Conservation (phyloP, 2,329 filamentous ascomycete species). For the Thermothelomyces thermophilus region DNA sequence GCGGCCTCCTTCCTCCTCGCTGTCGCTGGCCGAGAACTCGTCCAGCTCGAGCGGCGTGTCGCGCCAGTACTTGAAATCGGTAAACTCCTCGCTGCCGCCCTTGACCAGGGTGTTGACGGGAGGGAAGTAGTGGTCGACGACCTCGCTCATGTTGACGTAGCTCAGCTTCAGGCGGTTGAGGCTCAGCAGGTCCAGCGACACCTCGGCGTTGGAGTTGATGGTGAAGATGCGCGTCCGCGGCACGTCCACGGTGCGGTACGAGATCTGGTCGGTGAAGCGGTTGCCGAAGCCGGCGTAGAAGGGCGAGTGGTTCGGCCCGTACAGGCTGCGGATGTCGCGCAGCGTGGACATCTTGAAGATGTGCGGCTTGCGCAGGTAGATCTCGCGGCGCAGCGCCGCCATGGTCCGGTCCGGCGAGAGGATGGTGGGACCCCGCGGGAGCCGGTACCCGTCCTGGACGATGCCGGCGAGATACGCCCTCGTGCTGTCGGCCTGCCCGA, state of each 20-base stretch:
- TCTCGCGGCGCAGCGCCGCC: conserved; percentile 81
- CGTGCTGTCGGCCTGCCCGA: conserved; percentile 88
- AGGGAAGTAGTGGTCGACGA: conserved; percentile 97
- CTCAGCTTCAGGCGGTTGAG: conserved; percentile 94
- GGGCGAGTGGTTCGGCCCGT: conserved; percentile 67
- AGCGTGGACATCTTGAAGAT: conserved; percentile 99
- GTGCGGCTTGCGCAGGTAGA: conserved; percentile 93
- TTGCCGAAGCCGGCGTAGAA: conserved; percentile 99
- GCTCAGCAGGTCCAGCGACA: conserved; percentile 81
- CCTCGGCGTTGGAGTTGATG: conserved; percentile 96
- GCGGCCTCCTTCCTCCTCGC: conserved; percentile 38
- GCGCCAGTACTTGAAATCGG: conserved; percentile 96
- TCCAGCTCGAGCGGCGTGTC: conserved; percentile 76
- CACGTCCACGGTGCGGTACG: conserved; percentile 92
- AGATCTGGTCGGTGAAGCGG: conserved; percentile 89
- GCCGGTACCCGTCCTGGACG: conserved; percentile 73
- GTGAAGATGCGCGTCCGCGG: conserved; percentile 88
- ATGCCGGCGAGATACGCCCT: conserved; percentile 86
- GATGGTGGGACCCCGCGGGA: conserved; percentile 89
- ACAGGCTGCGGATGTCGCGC: conserved; percentile 86
- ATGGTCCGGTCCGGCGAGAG: conserved; percentile 93
- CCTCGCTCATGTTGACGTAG: conserved; percentile 93
- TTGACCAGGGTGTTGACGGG: conserved; percentile 81
- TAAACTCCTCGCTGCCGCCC: conserved; percentile 87
- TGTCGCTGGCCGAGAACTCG: conserved; percentile 82